Percentiles rank a stretch among this genome's conserved stretches.
phyloP scores from a whole-genome alignment of 2,329 filamentous ascomycete species.

The Colletotrichum lindemuthianum region DNA sequence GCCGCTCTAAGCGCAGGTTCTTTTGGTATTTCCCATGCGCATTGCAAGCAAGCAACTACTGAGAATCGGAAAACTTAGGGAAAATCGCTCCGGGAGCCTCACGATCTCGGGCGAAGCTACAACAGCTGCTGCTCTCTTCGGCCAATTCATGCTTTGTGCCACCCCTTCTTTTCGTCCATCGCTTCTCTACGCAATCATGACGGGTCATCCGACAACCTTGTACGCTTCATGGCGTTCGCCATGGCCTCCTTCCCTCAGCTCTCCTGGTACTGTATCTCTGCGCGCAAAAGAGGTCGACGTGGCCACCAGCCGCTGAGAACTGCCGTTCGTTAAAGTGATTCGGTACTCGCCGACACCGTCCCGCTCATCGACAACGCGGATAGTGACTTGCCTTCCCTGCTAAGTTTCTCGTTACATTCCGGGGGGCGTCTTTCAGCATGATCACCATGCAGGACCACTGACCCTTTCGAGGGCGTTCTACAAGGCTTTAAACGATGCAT shows the following conservation, averaged over 20 bases:
- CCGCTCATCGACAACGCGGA: background rate
- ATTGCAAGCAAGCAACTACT: background rate
- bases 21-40: no score
- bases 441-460: conserved; percentile 19
- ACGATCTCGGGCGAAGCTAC: background rate
- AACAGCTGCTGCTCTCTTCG: background rate
- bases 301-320: background rate
- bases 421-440: conserved; percentile 6
- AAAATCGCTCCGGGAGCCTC: background rate
- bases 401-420: conserved; percentile 24
- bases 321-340: background rate
- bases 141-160: conserved; percentile 15
- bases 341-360: background rate
- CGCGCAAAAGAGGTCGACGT: background rate
- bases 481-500: background rate
- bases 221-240: conserved; percentile 22
- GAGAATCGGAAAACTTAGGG: background rate
- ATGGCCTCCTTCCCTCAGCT: background rate
- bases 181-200: conserved; percentile 8
- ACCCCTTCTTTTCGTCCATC: conserved; percentile 14
- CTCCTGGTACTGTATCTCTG: background rate
- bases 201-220: conserved; percentile 29
- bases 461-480: background rate
- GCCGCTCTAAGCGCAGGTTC: no score
- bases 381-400: conserved; percentile 1